Conservation (phyloP, 352 stramenopile species). For the Globisporangium nodosum region DNA sequence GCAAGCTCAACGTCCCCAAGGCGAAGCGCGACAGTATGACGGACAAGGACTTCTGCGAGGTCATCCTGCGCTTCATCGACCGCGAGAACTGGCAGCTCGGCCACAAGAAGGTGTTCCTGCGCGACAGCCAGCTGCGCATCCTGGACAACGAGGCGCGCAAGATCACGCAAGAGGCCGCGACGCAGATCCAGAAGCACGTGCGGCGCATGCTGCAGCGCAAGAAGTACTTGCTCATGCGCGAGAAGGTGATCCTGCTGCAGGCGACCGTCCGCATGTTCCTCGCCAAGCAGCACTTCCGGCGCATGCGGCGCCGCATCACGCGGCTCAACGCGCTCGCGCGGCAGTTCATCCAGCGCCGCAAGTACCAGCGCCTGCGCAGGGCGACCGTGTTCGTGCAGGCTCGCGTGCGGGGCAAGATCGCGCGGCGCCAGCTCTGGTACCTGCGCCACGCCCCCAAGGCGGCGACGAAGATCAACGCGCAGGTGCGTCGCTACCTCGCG, state of each 20-base stretch:
- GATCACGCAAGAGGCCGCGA: slow-evolving; percentile 77
- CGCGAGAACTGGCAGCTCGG: slow-evolving; percentile 86
- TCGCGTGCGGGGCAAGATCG: slow-evolving; percentile 60
- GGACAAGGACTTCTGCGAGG: slow-evolving; percentile 77
- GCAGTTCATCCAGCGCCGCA: slow-evolving; percentile 69
- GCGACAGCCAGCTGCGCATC: slow-evolving; percentile 75
- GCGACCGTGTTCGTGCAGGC: slow-evolving; percentile 69
- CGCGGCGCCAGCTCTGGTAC: slow-evolving; percentile 63
- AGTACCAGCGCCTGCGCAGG: slow-evolving; percentile 62
- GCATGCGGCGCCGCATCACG: slow-evolving; percentile 55
- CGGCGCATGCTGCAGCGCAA: slow-evolving; percentile 61
- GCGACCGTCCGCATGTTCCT: slow-evolving; percentile 64
- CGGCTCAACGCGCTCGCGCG: slow-evolving; percentile 60
- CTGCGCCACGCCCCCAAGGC: slow-evolving; percentile 68
- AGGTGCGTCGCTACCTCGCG: slow-evolving; percentile 59
- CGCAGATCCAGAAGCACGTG: slow-evolving; percentile 70
- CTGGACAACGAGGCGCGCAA: slow-evolving; percentile 84
- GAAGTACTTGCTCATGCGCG: slow-evolving; percentile 52
- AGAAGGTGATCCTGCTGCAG: slow-evolving; percentile 65
- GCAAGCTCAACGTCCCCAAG: slow-evolving; percentile 51
- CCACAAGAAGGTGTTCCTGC: slow-evolving; percentile 87
- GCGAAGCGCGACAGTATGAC: slow-evolving; percentile 45
- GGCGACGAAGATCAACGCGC: slow-evolving; percentile 75
- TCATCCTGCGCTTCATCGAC: slow-evolving; percentile 74
- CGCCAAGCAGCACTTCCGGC: slow-evolving; percentile 42